Base-by-base conservation (phyloP, 192 early-diverging fungal species). In the Pilaira anomala region DNA sequence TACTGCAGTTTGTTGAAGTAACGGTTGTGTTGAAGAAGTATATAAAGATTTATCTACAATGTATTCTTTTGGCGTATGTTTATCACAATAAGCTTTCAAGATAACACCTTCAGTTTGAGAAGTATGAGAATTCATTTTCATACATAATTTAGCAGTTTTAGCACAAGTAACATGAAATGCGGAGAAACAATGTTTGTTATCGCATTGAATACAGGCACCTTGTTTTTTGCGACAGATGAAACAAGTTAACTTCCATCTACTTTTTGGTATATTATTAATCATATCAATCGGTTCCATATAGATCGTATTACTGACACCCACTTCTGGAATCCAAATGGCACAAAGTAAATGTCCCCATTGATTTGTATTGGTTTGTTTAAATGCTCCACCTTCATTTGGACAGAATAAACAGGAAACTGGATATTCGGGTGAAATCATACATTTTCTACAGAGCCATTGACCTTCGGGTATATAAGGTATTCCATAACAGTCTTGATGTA, bases 401-500 rank as follows among this genome's bases (percentile, higher is more conserved):
- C 97, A 99, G 51, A 99, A 85, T 13, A 97, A 62, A 70, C 97
- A 99, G 4, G 87, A 71, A 13, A 94, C 91, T 25, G 89, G 85
- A 49, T 79, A 84, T 36, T 95, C 93, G 1, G 97, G 97, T 13
- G 88, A 89, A 41, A 97, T 74, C 89, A 95, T 97, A 77, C 97
- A 99, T 58, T 90, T 91, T 18, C 95, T 83, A 67, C 97, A 99
- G 18, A 99, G 82, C 97, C 97, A 99, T 72, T 95, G 95, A 11
- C 96, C 97, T 81, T 99, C 97, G 9, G 97, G 97, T 48, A 99
- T 97, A 72, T 91, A 98, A 1, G 96, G 96, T 46, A 99, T 87
- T 16, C 97, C 97, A 73, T 99, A 99, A 72, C 97, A 99, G 71
- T 98, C 96, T 82, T 99, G 96, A 76, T 99, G 97, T 9, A 99